phyloP scores from a whole-genome alignment of 129 eudicot genomes.

The Lactuca sativa region DNA sequence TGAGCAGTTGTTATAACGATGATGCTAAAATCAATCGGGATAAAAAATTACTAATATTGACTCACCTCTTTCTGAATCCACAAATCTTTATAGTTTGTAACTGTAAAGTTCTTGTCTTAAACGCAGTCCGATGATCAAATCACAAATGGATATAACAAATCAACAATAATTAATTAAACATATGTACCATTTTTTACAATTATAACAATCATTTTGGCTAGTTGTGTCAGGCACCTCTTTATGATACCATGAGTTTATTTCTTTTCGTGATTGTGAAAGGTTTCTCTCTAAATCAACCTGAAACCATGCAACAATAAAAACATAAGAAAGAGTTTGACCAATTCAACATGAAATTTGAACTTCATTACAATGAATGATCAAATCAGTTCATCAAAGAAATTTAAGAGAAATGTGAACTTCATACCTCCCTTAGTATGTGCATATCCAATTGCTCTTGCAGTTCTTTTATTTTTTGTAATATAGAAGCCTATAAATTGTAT shows the following conservation, averaged over 20 bases:
- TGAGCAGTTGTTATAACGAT: background rate
- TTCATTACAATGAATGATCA: too few relatives aligned
- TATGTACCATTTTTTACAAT: slow-evolving; percentile 4
- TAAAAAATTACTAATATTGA: slow-evolving; percentile 10
- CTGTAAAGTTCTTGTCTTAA: slow-evolving; percentile 42
- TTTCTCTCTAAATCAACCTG: slow-evolving; percentile 35
- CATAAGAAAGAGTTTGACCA: background rate
- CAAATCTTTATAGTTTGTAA: slow-evolving; percentile 40
- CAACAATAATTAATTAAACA: slow-evolving; percentile 14
- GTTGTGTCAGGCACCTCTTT: slow-evolving; percentile 32
- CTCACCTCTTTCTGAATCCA: slow-evolving; percentile 80
- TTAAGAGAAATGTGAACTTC: too few relatives aligned
- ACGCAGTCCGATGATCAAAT: slow-evolving; percentile 45
- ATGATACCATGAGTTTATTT: slow-evolving; percentile 24
- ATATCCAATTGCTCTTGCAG: too few relatives aligned
- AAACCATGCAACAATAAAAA: slow-evolving; percentile 20
- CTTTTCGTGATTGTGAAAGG: slow-evolving; percentile 29
- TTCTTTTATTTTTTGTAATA: too few relatives aligned
- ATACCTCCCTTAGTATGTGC: too few relatives aligned
- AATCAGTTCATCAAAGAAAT: too few relatives aligned
- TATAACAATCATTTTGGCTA: slow-evolving; percentile 11
- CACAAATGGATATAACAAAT: background rate
- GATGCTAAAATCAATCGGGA: slow-evolving; percentile 8
- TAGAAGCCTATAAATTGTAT: too few relatives aligned
- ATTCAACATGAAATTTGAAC: too few relatives aligned